These are phyloP conservation scores for Clavaria fumosa DNA, from an alignment of 768 basidiomycete species.

Conservation along the genomic window DNA sequence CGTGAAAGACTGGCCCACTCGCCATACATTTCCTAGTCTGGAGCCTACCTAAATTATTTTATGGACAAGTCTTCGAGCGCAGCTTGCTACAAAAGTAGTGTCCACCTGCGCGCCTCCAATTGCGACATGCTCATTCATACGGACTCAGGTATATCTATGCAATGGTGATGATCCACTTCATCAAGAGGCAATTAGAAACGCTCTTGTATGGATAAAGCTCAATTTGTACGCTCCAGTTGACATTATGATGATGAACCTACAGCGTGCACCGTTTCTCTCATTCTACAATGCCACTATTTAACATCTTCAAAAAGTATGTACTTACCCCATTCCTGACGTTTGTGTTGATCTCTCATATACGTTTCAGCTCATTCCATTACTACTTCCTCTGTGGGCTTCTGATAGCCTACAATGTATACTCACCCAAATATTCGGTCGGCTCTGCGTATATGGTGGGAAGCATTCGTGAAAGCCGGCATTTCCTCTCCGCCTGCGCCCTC, in stretches of 20 bases:
- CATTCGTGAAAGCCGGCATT: constrained; percentile 44
- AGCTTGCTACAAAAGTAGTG: constrained; percentile 51
- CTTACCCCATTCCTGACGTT: background rate
- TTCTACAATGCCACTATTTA: constrained; percentile 77
- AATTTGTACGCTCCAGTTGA: background rate
- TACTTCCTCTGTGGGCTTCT: constrained; percentile 66
- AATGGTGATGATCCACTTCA: constrained; percentile 74
- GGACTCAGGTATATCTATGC: constrained; percentile 41
- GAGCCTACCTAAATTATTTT: constrained; percentile 52
- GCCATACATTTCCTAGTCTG: constrained; percentile 81
- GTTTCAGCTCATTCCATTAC: constrained; percentile 72
- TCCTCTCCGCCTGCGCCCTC: constrained; percentile 49
- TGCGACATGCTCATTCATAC: background rate
- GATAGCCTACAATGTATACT: constrained; percentile 69
- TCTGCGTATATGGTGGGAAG: constrained; percentile 51
- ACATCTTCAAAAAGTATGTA: constrained; percentile 78
- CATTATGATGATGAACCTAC: constrained; percentile 4
- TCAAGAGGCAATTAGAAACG: constrained; percentile 88
- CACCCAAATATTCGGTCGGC: constrained; percentile 56
- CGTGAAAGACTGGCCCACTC: constrained; percentile 63
- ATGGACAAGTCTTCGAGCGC: constrained; percentile 54
- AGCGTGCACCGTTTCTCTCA: constrained; percentile 93
- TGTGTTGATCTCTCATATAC: background rate
- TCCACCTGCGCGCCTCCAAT: background rate
- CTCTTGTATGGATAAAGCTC: constrained; percentile 42